A percentile compares a stretch with the other conserved stretches of the same genome.
Evolutionary conservation across 768 basidiomycete genomes (phyloP).

Genomic region (Pisolithus marmoratus): DNA sequence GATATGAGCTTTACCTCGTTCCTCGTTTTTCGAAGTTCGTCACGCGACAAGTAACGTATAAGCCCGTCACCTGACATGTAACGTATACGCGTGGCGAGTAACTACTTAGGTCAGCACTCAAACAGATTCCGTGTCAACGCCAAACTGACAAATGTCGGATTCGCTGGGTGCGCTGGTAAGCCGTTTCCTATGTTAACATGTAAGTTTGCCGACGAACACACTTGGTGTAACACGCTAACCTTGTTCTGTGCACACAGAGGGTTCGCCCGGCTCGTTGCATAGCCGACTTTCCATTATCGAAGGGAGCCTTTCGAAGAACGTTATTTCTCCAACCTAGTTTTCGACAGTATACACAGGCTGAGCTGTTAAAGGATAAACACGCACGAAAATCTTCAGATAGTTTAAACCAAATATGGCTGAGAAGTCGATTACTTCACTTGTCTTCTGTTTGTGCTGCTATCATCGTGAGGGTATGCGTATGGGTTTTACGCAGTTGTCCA

Average conservation of each 20-base stretch:
- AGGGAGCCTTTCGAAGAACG: background rate
- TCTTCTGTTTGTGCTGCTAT: background rate
- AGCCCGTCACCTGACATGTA: too few species aligned
- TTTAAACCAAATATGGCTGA: background rate
- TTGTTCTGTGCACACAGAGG: background rate
- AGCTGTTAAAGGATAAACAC: background rate
- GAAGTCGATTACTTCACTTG: background rate
- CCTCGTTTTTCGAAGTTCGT: background rate
- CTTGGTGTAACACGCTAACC: background rate
- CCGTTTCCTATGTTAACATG: too few species aligned
- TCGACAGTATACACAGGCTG: background rate
- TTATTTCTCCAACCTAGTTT: background rate
- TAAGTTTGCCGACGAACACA: too few species aligned
- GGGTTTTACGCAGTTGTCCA: too few species aligned
- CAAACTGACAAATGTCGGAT: too few species aligned
- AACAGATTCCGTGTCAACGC: too few species aligned
- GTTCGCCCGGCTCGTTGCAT: background rate
- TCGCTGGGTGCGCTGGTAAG: too few species aligned
- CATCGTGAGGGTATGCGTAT: background rate
- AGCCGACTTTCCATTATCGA: background rate
- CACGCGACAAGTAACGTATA: too few species aligned
- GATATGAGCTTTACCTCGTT: background rate
- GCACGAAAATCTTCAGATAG: background rate
- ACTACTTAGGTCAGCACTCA: too few species aligned
- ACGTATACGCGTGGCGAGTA: too few species aligned